These are phyloP conservation scores for Chaetoceros tenuissimus DNA, from an alignment of 108 stramenopile genomes.

Conservation along the genomic window DNA sequence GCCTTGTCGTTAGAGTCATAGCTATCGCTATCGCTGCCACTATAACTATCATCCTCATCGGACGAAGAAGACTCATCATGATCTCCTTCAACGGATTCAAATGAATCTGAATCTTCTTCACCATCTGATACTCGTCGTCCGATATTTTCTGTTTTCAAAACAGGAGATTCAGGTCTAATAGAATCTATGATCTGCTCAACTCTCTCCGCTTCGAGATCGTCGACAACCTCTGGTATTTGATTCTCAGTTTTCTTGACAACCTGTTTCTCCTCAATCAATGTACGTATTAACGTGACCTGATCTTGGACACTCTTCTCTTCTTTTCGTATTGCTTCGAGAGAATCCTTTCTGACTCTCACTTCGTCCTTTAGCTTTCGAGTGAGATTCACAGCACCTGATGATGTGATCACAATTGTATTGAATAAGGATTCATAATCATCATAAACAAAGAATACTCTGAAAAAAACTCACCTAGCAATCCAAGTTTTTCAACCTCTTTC, in stretches of 20 bases:
- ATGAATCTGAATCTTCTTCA: background rate
- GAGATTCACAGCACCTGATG: constrained; percentile 1
- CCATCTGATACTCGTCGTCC: too few relatives aligned
- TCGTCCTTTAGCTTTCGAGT: background rate
- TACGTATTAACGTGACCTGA: background rate
- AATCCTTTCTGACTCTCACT: background rate
- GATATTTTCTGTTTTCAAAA: background rate
- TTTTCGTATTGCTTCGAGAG: background rate
- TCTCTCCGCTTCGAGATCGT: too few relatives aligned
- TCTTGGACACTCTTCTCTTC: background rate
- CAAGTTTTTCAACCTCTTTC: constrained; percentile 54
- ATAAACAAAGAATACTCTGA: too few relatives aligned
- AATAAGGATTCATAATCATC: too few relatives aligned
- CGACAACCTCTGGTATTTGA: too few relatives aligned
- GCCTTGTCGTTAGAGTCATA: background rate
- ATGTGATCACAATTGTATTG: too few relatives aligned
- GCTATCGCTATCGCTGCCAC: background rate
- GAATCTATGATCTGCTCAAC: too few relatives aligned
- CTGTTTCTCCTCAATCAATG: background rate
- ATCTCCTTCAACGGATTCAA: background rate
- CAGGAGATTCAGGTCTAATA: background rate
- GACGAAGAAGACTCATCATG: background rate
- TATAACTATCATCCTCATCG: background rate
- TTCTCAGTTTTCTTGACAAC: background rate
- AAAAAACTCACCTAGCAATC: constrained; percentile 64